A percentile compares a stretch with the other conserved stretches of the same genome.
Conservation (phyloP, 495 filamentous ascomycete species). For the Annulohypoxylon nitens region DNA sequence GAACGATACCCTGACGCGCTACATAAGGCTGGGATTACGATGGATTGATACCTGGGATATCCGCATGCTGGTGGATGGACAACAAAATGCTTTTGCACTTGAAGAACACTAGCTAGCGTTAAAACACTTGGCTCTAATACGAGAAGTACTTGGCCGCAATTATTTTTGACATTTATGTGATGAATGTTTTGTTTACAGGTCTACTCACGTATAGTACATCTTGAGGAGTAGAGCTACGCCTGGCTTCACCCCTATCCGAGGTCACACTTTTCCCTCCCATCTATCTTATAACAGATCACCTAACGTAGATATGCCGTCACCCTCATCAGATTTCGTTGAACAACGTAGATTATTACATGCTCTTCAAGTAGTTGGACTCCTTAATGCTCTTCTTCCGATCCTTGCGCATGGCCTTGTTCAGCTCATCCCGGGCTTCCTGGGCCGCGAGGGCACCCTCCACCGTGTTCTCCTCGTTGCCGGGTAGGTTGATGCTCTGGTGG, state of each 20-base stretch:
- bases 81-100: background rate
- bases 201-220: constrained; percentile 33
- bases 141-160: background rate
- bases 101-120: background rate
- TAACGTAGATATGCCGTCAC: background rate
- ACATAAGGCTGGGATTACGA: background rate
- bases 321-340: background rate
- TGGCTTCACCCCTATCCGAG: background rate
- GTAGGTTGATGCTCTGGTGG: constrained; percentile 87
- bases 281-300: background rate
- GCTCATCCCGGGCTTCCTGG: constrained; percentile 68
- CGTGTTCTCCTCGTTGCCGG: constrained; percentile 70
- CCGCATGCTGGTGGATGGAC: background rate
- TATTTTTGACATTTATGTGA: constrained; percentile 12
- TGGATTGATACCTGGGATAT: background rate
- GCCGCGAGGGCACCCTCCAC: constrained; percentile 69
- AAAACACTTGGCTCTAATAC: background rate
- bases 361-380: constrained; percentile 92
- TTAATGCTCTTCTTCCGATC: constrained; percentile 85
- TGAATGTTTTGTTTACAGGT: constrained; percentile 27
- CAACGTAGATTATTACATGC: constrained; percentile 68
- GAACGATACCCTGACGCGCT: constrained; percentile 24
- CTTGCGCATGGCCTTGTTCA: constrained; percentile 77
- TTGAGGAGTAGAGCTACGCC: constrained; percentile 21
- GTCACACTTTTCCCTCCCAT: background rate